phyloP scores from a whole-genome alignment of 1,284 basidiomycete genomes.

The Naganishia sp. region DNA sequence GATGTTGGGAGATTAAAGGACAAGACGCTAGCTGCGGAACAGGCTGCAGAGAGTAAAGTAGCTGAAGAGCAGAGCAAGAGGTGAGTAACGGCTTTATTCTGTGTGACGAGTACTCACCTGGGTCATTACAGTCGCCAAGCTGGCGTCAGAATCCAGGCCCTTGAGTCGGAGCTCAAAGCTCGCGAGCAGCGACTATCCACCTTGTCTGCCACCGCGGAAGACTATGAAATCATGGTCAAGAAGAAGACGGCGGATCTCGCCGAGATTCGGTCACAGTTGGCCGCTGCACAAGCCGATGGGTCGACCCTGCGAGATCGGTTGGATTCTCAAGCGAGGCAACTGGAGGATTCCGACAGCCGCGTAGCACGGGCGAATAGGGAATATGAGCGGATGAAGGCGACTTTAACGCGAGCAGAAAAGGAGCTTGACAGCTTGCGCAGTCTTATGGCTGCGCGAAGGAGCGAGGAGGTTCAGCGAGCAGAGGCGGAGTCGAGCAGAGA shows the following conservation, averaged over 20 bases:
- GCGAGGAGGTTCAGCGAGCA: conserved; percentile 77
- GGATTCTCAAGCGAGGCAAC: background rate
- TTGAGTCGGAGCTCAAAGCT: conserved; percentile 26
- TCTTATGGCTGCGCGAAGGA: conserved; percentile 78
- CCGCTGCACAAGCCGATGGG: conserved; percentile 55
- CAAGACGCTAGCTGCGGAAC: conserved; percentile 66
- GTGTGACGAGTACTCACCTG: background rate
- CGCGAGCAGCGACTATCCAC: conserved; percentile 26
- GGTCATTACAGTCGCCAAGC: conserved; percentile 28
- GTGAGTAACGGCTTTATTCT: conserved; percentile 56
- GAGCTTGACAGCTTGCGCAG: conserved; percentile 84
- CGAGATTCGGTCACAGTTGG: conserved; percentile 63
- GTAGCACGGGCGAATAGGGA: conserved; percentile 68
- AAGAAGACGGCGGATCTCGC: conserved; percentile 74
- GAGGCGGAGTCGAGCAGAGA: conserved; percentile 88
- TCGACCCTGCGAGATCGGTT: background rate
- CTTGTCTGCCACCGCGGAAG: conserved; percentile 49
- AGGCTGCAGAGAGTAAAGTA: conserved; percentile 74
- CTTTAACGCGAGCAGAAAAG: conserved; percentile 63
- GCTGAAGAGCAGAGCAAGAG: conserved; percentile 65
- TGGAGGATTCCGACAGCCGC: conserved; percentile 59
- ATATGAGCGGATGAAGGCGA: conserved; percentile 62
- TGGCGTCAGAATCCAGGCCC: background rate
- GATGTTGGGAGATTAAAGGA: conserved; percentile 75
- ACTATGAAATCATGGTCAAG: conserved; percentile 75